Base-by-base conservation (phyloP, 2,329 filamentous ascomycete genomes). In the Botryotinia calthae region DNA sequence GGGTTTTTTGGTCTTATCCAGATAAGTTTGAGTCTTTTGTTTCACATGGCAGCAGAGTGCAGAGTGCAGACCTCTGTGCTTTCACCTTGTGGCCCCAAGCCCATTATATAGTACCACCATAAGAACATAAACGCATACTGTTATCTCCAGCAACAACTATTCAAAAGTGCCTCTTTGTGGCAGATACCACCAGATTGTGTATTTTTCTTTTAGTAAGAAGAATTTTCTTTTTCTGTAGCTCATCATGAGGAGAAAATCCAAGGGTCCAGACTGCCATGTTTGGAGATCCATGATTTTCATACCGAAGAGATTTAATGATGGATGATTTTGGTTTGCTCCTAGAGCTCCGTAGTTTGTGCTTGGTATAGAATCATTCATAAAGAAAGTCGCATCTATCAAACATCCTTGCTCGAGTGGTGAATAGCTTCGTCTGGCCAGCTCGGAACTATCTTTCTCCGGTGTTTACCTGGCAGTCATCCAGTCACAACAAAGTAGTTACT, bases 401-500 rank as follows among this genome's bases (percentile, higher is more conserved):
- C 14, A 56, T 28, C 51, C 14, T 56, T n/a, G 31, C 14, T 37
- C 63, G 31, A 66, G 25, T 16, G 25, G 48, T 67, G 48, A 67
- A 67, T 67, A 56, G 1, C 48, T 56, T 67, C 46, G 20, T 56
- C 65, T 68, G 9, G 40, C 18, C 10, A 56, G 9, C 8, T 31
- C 34, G 25, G 64, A 67, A 67, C 25, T 40, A 56, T 67, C 34
- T 67, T 42, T 56, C 25, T 40, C 64, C 64, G 34, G 34, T 42
- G 10, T 67, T 31, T 28, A 66, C 22, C 7, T n/a, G 4, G n/a
- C 25, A 51, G 9, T 56, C 22, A 42, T 56, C 2, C 9, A 56
- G 34, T 56, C 34, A 42, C 31, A 14, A 56, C 5, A 42, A 25
- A 56, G 40, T 20, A 12, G 6, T 12, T 28, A 28, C 14, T 28